Evolutionary conservation across 2,329 filamentous ascomycete species (phyloP).

Genomic region (Juglanconis juglandina): DNA sequence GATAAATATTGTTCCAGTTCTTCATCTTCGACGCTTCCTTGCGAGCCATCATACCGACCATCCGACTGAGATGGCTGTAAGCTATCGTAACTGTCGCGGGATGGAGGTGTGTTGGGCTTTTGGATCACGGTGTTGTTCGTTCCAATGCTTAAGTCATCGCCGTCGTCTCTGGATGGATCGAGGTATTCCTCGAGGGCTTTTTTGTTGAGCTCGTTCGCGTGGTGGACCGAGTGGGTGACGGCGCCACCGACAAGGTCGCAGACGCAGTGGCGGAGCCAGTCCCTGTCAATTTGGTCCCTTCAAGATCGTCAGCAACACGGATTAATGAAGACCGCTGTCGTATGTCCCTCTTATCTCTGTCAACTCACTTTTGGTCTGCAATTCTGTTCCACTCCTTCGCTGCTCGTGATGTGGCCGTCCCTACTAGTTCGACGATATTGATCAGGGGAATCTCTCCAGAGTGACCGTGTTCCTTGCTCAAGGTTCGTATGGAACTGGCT

Average conservation of each 20-base stretch:
- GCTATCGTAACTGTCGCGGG: neutral
- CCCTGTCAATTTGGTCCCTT: conserved; percentile 2
- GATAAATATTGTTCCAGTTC: neutral
- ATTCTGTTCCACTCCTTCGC: conserved; percentile 5
- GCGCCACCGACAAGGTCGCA: conserved; percentile 6
- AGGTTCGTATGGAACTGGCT: neutral
- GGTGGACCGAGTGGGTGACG: neutral
- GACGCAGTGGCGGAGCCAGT: conserved; percentile 9
- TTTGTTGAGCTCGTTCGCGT: neutral
- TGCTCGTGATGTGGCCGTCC: neutral
- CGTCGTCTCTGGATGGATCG: neutral
- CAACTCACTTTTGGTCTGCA: neutral
- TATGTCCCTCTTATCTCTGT: no score
- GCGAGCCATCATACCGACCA: no score
- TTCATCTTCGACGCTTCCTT: no score
- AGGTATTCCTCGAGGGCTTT: neutral
- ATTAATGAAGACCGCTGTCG: no score
- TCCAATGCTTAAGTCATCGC: neutral
- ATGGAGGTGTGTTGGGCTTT: neutral
- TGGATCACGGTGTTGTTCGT: neutral
- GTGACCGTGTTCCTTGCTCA: neutral
- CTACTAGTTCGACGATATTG: neutral
- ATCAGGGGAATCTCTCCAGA: neutral
- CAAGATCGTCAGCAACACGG: neutral
- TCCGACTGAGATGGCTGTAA: neutral